Conservation (phyloP, 768 basidiomycete species). For the Rhodosporidiobolus odoratus region DNA sequence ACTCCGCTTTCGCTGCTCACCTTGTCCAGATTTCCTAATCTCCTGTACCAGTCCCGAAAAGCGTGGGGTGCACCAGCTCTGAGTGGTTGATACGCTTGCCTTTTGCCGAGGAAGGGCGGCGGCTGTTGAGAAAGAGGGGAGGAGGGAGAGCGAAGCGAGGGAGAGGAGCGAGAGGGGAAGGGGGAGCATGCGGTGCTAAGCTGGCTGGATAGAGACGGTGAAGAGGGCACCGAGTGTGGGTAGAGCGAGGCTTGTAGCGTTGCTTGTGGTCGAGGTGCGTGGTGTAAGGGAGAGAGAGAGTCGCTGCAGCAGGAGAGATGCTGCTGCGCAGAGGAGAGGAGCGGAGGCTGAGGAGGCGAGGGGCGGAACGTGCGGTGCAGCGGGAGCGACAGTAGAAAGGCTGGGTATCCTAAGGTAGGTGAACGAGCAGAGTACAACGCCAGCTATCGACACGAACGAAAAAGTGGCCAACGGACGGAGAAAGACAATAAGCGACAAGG, state of each 20-base stretch:
- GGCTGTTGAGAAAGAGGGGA: background rate
- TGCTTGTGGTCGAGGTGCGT: too few relatives aligned
- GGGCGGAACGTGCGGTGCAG: background rate
- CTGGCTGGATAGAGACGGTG: too few relatives aligned
- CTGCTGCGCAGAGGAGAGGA: background rate
- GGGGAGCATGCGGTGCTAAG: background rate
- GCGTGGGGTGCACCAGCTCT: constrained; percentile 4
- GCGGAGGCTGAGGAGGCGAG: background rate
- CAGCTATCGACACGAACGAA: too few relatives aligned
- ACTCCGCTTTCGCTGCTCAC: background rate
- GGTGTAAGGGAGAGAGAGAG: too few relatives aligned
- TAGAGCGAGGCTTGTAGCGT: too few relatives aligned
- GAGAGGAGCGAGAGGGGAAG: background rate
- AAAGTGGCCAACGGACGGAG: too few relatives aligned
- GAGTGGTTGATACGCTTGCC: background rate
- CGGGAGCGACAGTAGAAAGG: background rate
- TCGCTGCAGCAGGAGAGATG: background rate
- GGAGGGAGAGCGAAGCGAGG: background rate
- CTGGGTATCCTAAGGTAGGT: too few relatives aligned
- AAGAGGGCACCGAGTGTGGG: too few relatives aligned
- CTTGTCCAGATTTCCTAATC: background rate
- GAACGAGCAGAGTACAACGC: too few relatives aligned
- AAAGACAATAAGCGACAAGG: too few relatives aligned
- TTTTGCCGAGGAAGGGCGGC: background rate
- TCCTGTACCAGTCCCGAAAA: constrained; percentile 18